Percentiles rank a stretch among this genome's conserved stretches.
Evolutionary conservation across 75 land plant genomes (phyloP).

Genomic region (Larix kaempferi): DNA sequence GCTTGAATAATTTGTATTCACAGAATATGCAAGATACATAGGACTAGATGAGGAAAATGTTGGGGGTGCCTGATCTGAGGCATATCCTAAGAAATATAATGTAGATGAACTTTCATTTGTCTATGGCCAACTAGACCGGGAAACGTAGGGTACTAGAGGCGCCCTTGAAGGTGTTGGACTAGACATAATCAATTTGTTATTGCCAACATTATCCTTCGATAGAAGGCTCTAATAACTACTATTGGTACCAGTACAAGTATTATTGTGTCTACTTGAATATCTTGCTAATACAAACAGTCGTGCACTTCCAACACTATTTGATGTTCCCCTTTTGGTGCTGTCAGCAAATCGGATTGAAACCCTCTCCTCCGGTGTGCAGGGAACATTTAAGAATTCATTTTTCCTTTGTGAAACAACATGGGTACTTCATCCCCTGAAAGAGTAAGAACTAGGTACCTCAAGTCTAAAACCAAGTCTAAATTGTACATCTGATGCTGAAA

Average conservation of each 20-base stretch:
- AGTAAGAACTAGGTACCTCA: background rate
- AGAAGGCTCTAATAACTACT: background rate
- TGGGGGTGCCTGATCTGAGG: background rate
- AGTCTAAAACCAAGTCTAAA: background rate
- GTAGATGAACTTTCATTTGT: background rate
- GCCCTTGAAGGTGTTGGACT: slow-evolving; percentile 5
- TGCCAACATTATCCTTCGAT: background rate
- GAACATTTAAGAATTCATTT: background rate
- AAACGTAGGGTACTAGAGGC: slow-evolving; percentile 3
- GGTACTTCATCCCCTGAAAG: background rate
- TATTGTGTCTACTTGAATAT: slow-evolving; percentile 1
- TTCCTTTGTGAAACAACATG: background rate
- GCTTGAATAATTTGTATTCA: background rate
- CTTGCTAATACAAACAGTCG: slow-evolving; percentile 31
- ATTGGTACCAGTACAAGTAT: slow-evolving; percentile 7
- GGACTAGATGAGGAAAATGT: slow-evolving; percentile 8
- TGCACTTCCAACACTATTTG: slow-evolving; percentile 10
- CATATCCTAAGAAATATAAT: background rate
- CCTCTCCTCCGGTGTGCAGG: slow-evolving; percentile 1
- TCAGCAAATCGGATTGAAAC: background rate
- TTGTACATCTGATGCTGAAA: background rate
- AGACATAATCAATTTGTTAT: background rate
- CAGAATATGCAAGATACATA: background rate
- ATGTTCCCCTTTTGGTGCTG: slow-evolving; percentile 10
- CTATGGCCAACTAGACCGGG: slow-evolving; percentile 6